phyloP scores from a whole-genome alignment of 192 early-diverging fungal species.

The Thoreauomyces humboldtii region DNA sequence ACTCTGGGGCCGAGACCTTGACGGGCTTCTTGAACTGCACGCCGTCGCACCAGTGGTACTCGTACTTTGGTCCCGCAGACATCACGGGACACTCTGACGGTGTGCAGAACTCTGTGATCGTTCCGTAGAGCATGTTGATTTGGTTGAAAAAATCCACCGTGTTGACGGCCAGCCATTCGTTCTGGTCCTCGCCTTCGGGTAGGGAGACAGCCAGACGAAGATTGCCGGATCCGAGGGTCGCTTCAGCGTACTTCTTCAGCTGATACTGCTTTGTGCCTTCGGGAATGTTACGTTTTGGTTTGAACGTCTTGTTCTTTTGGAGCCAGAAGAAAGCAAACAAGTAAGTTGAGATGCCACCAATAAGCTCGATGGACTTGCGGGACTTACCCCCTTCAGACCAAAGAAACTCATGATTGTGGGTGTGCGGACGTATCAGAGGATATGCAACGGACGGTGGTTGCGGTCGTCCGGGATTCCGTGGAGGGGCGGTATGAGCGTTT shows the following conservation, averaged over 20 bases:
- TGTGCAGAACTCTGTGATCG: slow-evolving; percentile 78
- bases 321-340: background rate
- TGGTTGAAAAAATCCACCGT: slow-evolving; percentile 96
- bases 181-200: slow-evolving; percentile 82
- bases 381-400: slow-evolving; percentile 30
- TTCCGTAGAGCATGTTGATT: slow-evolving; percentile 89
- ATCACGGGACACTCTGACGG: slow-evolving; percentile 84
- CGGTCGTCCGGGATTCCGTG: too few relatives aligned
- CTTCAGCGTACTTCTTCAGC: slow-evolving; percentile 65
- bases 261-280: slow-evolving; percentile 61
- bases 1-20: slow-evolving; percentile 83
- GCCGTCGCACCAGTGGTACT: slow-evolving; percentile 88
- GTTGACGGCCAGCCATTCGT: slow-evolving; percentile 95
- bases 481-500: too few relatives aligned
- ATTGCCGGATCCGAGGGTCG: slow-evolving; percentile 77
- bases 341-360: background rate
- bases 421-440: too few relatives aligned
- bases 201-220: slow-evolving; percentile 73
- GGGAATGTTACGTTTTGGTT: slow-evolving; percentile 49
- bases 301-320: slow-evolving; percentile 57
- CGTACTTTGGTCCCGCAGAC: slow-evolving; percentile 80
- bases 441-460: too few relatives aligned
- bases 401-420: slow-evolving; percentile 30
- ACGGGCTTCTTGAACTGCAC: slow-evolving; percentile 81
- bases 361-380: background rate